phyloP scores from a whole-genome alignment of 306 rosid species.

The Begonia peltatifolia region DNA sequence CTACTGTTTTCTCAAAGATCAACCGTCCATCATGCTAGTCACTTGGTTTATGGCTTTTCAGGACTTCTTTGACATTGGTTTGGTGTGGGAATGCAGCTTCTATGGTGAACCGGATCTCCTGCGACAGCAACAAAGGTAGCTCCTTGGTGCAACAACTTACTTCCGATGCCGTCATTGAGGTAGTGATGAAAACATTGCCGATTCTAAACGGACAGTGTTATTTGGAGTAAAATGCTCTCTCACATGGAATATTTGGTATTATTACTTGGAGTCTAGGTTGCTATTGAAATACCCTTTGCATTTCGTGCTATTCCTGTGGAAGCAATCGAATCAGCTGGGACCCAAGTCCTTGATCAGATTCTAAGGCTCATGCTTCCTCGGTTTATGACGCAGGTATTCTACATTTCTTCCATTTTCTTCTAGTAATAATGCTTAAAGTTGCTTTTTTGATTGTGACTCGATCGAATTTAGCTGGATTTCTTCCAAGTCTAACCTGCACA shows the following conservation, averaged over 20 bases:
- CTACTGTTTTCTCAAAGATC: conserved; percentile 5
- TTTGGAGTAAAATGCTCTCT: neutral
- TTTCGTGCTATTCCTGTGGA: conserved; percentile 65
- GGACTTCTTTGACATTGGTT: conserved; percentile 66
- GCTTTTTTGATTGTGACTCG: no score
- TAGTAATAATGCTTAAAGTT: neutral
- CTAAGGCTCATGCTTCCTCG: conserved; percentile 87
- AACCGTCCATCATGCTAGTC: conserved; percentile 29
- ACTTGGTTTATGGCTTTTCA: conserved; percentile 44
- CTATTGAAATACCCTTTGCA: conserved; percentile 71
- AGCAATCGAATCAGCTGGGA: conserved; percentile 83
- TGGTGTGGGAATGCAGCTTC: conserved; percentile 87
- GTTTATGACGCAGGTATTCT: conserved; percentile 74
- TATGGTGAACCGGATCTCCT: conserved; percentile 83
- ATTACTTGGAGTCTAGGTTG: conserved; percentile 44
- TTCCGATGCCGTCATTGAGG: conserved; percentile 89
- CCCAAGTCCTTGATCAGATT: conserved; percentile 89
- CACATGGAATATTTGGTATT: conserved; percentile 6
- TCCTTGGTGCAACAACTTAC: conserved; percentile 44
- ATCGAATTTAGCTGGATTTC: no score
- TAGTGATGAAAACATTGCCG: conserved; percentile 2
- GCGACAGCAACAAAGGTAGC: conserved; percentile 29
- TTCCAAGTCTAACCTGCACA: no score
- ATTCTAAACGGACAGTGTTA: neutral
- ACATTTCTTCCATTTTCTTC: conserved; percentile 1